Evolutionary conservation across 106 monocot species (phyloP), one percentile per base, ranked within the genome.

Genomic region (Narthecium ossifragum): DNA sequence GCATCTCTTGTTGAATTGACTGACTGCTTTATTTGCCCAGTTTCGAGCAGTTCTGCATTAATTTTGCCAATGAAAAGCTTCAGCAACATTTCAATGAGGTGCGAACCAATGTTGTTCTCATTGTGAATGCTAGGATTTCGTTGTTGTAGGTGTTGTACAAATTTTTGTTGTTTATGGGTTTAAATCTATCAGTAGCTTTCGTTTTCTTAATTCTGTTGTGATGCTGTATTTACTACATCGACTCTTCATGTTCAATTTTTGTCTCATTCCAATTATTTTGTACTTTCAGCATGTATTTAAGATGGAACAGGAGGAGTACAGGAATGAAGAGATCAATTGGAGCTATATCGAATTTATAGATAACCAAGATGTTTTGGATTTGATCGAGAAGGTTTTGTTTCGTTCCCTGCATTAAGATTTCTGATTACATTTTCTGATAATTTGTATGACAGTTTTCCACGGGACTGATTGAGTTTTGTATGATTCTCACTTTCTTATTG

Each of bases 21-120:
- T 28, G 22, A n/a, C 27, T 12, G 65, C 68, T 67, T 13, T 37
- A 70, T 23, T 47, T 68, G 3, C 27, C 41, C 71, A 93, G 93
- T 67, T 93, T 93, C 45, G 93, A 93, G 85, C 93, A 93, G 52
- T 88, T 93, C 60, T 88, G 93, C 72, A 93, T 93, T 59, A 93
- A 93, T 54, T 88, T 93, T 69, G 85, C 93, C n/a, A 93, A 93
- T 65, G 92, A 93, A 64, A 92, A 92, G 46, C 84, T 92, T 65
- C 92, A 92, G 39, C 92, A 88, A 56, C 93, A 93, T 85, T 93
- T 93, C 55, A 93, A 93, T 65, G 81, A 88, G 93, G 93, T 93
- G 10, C 14, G 41, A 8, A 3, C n/a, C 25, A 40, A 34, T 18
- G 33, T 24, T 38, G 53, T 20, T 34, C 52, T 4, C 39, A n/a